Evolutionary conservation across 1,284 basidiomycete genomes (phyloP).

Genomic region (Xerocomus cyaneibrunnescens): DNA sequence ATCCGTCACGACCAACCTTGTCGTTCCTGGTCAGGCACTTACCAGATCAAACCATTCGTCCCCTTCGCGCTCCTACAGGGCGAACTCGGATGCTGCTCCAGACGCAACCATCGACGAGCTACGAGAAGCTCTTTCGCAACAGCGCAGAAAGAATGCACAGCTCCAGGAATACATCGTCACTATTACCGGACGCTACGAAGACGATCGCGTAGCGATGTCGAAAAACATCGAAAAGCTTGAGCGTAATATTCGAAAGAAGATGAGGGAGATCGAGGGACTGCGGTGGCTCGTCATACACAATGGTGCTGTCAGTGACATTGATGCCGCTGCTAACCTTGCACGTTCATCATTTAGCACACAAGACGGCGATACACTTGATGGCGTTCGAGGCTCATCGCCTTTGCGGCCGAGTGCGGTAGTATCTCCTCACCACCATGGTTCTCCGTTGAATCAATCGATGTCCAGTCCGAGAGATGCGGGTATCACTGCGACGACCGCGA

Average conservation of each 20-base stretch:
- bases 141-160: constrained; percentile 36
- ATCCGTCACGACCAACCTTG: constrained; percentile 32
- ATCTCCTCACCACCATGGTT: background rate
- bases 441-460: constrained; percentile 5
- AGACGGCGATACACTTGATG: constrained; percentile 21
- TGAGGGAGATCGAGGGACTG: constrained; percentile 48
- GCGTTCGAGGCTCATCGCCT: constrained; percentile 3
- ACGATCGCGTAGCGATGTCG: constrained; percentile 42
- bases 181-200: constrained; percentile 43
- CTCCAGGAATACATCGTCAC: constrained; percentile 42
- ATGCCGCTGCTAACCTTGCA: constrained; percentile 35
- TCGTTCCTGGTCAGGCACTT: constrained; percentile 12
- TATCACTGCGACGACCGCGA: constrained; percentile 3
- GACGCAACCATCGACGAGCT: constrained; percentile 32
- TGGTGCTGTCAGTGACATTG: constrained; percentile 34
- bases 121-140: constrained; percentile 34
- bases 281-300: constrained; percentile 48
- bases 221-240: constrained; percentile 45
- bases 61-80: constrained; percentile 12
- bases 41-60: constrained; percentile 12
- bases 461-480: constrained; percentile 5
- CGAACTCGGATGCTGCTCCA: constrained; percentile 6
- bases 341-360: constrained; percentile 33
- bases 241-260: constrained; percentile 41
- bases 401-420: background rate